Evolutionary conservation across 1,284 basidiomycete genomes (phyloP).

Genomic region (Ceratobasidium sp.): DNA sequence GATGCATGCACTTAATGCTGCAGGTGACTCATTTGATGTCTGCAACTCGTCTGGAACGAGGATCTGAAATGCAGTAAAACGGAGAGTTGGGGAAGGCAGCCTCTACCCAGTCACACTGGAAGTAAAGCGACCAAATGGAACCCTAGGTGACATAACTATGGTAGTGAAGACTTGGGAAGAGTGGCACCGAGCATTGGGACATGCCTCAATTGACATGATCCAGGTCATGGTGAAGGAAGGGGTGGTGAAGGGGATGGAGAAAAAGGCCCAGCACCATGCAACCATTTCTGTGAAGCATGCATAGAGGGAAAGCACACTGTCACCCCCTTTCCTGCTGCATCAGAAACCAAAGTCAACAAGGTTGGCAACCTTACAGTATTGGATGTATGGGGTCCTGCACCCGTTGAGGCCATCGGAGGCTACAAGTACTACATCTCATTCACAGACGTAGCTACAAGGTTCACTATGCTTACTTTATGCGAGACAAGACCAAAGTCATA

Average conservation of each 20-base stretch:
- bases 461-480: slow-evolving; percentile 45
- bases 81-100: too few relatives aligned
- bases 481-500: neutral
- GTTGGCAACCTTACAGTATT: slow-evolving; percentile 48
- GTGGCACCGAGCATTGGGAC: slow-evolving; percentile 20
- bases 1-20: too few relatives aligned
- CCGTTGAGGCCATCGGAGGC: slow-evolving; percentile 41
- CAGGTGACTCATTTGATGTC: too few relatives aligned
- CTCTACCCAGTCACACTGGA: too few relatives aligned
- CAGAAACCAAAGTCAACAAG: slow-evolving; percentile 33
- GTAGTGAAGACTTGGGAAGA: slow-evolving; percentile 42
- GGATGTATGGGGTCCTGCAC: slow-evolving; percentile 49
- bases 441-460: slow-evolving; percentile 48
- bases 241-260: slow-evolving; percentile 5
- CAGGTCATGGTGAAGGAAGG: slow-evolving; percentile 9
- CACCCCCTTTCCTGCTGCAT: slow-evolving; percentile 45
- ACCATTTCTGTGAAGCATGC: slow-evolving; percentile 1
- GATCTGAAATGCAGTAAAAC: too few relatives aligned
- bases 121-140: too few relatives aligned
- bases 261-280: neutral
- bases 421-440: slow-evolving; percentile 48
- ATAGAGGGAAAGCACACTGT: neutral
- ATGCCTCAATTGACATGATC: neutral
- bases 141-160: too few relatives aligned
- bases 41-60: too few relatives aligned